Percentiles rank a stretch among this genome's conserved stretches.
phyloP scores from a whole-genome alignment of 352 stramenopile genomes.

The Phytopythium ostracodes region DNA sequence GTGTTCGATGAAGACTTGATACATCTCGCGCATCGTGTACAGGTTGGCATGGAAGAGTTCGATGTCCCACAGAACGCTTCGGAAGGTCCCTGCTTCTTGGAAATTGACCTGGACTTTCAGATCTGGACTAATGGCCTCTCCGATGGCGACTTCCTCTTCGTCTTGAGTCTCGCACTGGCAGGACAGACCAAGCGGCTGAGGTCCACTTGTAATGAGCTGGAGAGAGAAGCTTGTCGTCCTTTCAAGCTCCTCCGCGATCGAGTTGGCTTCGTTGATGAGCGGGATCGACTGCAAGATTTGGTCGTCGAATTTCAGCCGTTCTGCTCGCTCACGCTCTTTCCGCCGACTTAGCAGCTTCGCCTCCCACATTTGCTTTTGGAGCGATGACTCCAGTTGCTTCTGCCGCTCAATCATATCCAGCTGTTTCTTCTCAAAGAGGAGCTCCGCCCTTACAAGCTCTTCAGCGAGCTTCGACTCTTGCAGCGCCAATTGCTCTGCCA shows the following conservation, averaged over 20 bases:
- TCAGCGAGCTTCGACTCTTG: slow-evolving; percentile 77
- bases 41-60: slow-evolving; percentile 77
- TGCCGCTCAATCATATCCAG: slow-evolving; percentile 62
- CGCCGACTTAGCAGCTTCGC: slow-evolving; percentile 57
- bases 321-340: slow-evolving; percentile 70
- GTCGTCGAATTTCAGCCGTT: slow-evolving; percentile 75
- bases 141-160: slow-evolving; percentile 52
- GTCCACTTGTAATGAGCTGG: slow-evolving; percentile 53
- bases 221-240: slow-evolving; percentile 65
- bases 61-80: slow-evolving; percentile 72
- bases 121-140: slow-evolving; percentile 47
- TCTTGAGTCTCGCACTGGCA: slow-evolving; percentile 25
- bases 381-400: slow-evolving; percentile 55
- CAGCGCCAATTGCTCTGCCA: slow-evolving; percentile 66
- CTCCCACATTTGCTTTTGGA: slow-evolving; percentile 82
- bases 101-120: slow-evolving; percentile 80
- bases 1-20: slow-evolving; percentile 80
- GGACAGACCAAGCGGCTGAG: slow-evolving; percentile 20
- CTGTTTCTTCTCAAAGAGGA: slow-evolving; percentile 76
- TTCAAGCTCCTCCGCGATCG: slow-evolving; percentile 77
- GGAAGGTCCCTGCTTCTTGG: slow-evolving; percentile 68
- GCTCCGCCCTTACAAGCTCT: slow-evolving; percentile 71
- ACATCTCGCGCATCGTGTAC: slow-evolving; percentile 87
- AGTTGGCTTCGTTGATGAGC: slow-evolving; percentile 84
- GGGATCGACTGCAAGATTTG: slow-evolving; percentile 75